Conservation (phyloP, 2,329 filamentous ascomycete genomes). For the Fusarium sp. region DNA sequence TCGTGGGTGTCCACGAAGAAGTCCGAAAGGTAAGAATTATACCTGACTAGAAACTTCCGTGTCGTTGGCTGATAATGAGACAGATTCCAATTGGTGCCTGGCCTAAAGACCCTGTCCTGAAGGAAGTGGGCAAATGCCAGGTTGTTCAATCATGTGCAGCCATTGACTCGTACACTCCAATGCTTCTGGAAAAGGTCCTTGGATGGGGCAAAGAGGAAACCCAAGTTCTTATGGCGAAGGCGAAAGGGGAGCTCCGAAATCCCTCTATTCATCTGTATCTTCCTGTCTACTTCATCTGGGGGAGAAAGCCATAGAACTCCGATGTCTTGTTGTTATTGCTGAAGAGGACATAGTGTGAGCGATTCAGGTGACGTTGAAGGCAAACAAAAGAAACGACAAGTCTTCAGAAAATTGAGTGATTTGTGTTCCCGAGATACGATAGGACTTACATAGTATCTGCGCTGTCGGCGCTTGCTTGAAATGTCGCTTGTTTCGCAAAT, state of each 20-base stretch:
- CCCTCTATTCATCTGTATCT: conserved; percentile 28
- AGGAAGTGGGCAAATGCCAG: conserved; percentile 26
- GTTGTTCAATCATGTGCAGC: conserved; percentile 25
- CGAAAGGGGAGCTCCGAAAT: conserved; percentile 34
- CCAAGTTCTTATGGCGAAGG: conserved; percentile 31
- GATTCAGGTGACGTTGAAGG: not conserved
- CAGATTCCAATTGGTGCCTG: conserved; percentile 25
- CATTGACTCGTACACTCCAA: conserved; percentile 29
- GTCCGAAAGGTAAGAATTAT: not conserved
- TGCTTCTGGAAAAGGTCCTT: conserved; percentile 24
- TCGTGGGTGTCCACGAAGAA: conserved; percentile 22
- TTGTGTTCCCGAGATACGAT: too few species aligned
- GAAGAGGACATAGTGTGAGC: rapidly evolving
- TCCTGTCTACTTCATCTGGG: conserved; percentile 27
- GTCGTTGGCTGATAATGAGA: not conserved
- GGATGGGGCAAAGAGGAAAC: conserved; percentile 32
- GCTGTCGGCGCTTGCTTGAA: not conserved
- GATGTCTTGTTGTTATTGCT: not conserved
- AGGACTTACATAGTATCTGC: not conserved
- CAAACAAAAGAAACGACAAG: not conserved
- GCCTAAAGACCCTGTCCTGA: conserved; percentile 20
- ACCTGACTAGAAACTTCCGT: rapidly evolving
- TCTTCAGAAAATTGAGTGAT: too few species aligned
- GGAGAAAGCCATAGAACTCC: conserved; percentile 8
- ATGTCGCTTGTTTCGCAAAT: not conserved